Evolutionary conservation across 768 basidiomycete species (phyloP).

Genomic region (Pluteus cervinus): DNA sequence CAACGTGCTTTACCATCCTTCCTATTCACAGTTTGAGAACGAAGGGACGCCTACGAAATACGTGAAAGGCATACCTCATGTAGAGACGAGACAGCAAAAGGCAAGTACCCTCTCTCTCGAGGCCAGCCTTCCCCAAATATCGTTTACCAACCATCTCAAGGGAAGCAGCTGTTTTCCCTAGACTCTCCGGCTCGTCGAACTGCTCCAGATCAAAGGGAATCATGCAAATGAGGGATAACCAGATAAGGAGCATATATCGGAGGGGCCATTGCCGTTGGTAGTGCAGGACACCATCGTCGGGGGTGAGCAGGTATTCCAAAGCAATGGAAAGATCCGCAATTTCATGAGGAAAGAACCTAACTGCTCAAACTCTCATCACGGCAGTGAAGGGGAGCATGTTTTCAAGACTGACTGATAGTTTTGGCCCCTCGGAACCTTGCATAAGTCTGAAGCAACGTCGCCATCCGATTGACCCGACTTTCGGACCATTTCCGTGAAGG

Average conservation of each 20-base stretch:
- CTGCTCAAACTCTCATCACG: conserved; percentile 34
- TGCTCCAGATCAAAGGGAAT: conserved; percentile 89
- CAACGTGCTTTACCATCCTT: conserved; percentile 52
- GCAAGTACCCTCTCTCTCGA: conserved; percentile 82
- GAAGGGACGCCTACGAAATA: neutral
- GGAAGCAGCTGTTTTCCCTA: conserved; percentile 45
- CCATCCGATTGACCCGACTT: conserved; percentile 43
- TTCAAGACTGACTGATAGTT: conserved; percentile 71
- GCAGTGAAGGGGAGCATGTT: conserved; percentile 3
- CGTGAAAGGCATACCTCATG: conserved; percentile 48
- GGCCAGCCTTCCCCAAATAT: conserved; percentile 61
- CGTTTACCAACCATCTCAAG: conserved; percentile 56
- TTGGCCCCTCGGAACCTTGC: conserved; percentile 90
- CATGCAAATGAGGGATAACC: conserved; percentile 92
- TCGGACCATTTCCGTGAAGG: conserved; percentile 21
- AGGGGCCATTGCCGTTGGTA: conserved; percentile 62
- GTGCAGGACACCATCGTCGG: conserved; percentile 36
- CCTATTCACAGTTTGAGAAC: conserved; percentile 29
- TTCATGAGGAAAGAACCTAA: conserved; percentile 91
- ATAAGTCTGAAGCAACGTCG: conserved; percentile 68
- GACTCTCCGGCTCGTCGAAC: conserved; percentile 60
- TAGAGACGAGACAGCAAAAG: conserved; percentile 78
- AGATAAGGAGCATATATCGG: conserved; percentile 79
- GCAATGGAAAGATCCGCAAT: conserved; percentile 76
- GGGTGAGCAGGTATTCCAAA: conserved; percentile 50